Evolutionary conservation across 2,329 filamentous ascomycete genomes (phyloP).

Genomic region (Fusarium floridanum): DNA sequence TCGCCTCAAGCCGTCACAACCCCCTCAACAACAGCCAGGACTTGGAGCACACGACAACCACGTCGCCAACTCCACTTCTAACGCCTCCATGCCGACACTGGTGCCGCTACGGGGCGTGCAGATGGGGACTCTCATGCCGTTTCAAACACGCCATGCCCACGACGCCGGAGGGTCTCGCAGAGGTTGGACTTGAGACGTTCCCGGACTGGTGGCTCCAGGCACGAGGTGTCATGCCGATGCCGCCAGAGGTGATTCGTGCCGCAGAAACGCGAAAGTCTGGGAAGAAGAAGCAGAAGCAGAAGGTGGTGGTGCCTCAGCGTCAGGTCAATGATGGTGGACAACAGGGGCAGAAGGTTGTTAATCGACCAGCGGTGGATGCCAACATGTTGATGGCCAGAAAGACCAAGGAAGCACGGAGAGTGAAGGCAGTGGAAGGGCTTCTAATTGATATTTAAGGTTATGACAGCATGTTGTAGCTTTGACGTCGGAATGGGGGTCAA

Average conservation of each 20-base stretch:
- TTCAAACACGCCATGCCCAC: slow-evolving; percentile 63
- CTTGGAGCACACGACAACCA: neutral
- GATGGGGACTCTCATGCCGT: slow-evolving; percentile 58
- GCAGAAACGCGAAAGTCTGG: slow-evolving; percentile 12
- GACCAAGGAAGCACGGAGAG: neutral
- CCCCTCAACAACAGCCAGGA: slow-evolving; percentile 11
- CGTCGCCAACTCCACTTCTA: neutral
- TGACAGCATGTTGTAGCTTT: neutral
- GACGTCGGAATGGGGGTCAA: neutral
- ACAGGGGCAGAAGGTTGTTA: slow-evolving; percentile 5
- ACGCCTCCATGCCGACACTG: slow-evolving; percentile 57
- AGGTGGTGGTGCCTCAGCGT: neutral
- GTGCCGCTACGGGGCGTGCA: slow-evolving; percentile 63
- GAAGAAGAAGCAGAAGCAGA: slow-evolving; percentile 26
- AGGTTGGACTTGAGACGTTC: slow-evolving; percentile 57
- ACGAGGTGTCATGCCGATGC: slow-evolving; percentile 32
- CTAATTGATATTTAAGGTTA: slow-evolving; percentile 29
- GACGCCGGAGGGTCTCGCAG: slow-evolving; percentile 54
- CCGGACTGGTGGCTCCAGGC: slow-evolving; percentile 59
- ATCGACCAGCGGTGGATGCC: neutral
- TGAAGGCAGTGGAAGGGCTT: slow-evolving; percentile 14
- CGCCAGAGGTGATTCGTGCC: slow-evolving; percentile 5
- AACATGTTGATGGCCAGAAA: neutral
- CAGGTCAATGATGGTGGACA: neutral
- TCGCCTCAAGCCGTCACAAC: slow-evolving; percentile 36